phyloP scores from a whole-genome alignment of 129 eudicot species.

The Gnaphalium uliginosum region DNA sequence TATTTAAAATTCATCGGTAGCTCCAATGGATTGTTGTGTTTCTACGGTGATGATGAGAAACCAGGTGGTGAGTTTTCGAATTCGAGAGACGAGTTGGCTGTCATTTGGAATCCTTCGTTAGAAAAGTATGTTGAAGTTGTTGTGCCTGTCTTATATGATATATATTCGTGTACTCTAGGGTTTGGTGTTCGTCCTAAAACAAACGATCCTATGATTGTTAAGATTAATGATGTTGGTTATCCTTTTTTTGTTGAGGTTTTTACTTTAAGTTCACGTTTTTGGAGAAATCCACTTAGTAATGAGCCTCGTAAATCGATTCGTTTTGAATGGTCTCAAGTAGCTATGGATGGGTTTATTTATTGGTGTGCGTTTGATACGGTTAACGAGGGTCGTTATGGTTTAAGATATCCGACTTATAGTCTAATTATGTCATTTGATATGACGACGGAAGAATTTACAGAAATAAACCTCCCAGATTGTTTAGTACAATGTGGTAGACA shows the following conservation, averaged over 20 bases:
- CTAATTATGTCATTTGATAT: not conserved
- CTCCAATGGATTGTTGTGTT: not conserved
- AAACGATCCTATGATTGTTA: not conserved
- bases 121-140: not conserved
- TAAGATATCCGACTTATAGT: not conserved
- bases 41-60: not conserved
- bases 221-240: not conserved
- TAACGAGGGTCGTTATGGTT: not conserved
- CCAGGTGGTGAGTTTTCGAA: not conserved
- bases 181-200: constrained; percentile 15
- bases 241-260: not conserved
- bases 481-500: not conserved
- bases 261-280: not conserved
- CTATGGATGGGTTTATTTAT: not conserved
- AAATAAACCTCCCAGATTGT: not conserved
- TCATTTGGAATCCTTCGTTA: constrained; percentile 12
- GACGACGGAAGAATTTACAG: not conserved
- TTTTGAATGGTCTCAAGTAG: not conserved
- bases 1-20: not conserved
- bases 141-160: not conserved
- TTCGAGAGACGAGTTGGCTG: not conserved
- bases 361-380: not conserved
- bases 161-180: not conserved
- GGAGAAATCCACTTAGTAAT: not conserved
- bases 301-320: not conserved